Evolutionary conservation across 805 yeast species (phyloP), one percentile per base, ranked within the genome.

Genomic region (Vanderwaltozyma tropicalis): DNA sequence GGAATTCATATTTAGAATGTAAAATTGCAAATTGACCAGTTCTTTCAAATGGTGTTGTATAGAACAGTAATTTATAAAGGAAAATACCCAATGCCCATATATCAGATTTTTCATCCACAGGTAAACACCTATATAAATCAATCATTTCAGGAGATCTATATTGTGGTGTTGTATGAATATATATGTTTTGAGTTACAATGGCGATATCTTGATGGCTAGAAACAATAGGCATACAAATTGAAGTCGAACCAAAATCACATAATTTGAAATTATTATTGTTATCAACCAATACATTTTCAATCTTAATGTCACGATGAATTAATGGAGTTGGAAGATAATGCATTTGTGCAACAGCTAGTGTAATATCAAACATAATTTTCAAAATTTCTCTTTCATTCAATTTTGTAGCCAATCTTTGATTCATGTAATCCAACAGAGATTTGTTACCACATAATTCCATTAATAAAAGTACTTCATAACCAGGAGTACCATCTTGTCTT

Each of bases 31-130:
- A 69, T 46, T 85, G 95, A 28, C 86, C 85, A 31, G 81, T 78
- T 32, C 63, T 46, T 61, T 89, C 98, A 59, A 92, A 89, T 1
- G 98, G 98, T 1, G 98, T 89, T 1, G 82, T 88, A 60, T 85
- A 89, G 62, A 82, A 89, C 61, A 95, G 80, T 43, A 89, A 66
- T 56, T 89, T 89, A 67, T 84, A 89, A 35, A 92, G 67, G 44
- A 92, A 84, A 24, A 92, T 80, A 10, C 98, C 98, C 34, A 89
- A 64, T 0, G 98, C 98, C 98, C 98, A 89, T 34, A 89, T 83
- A 62, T 89, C 98, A 7, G 89, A 71, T 59, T 86, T 86, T 51
- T 88, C 94, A 59, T 89, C 92, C 29, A 89, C 82, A 2, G 96
- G 92, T 33, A 77, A 64, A 6, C 87, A 83, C 33, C 86, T 67